phyloP scores from a whole-genome alignment of 1,284 basidiomycete species.

The Erythrobasidium hasegawianum region DNA sequence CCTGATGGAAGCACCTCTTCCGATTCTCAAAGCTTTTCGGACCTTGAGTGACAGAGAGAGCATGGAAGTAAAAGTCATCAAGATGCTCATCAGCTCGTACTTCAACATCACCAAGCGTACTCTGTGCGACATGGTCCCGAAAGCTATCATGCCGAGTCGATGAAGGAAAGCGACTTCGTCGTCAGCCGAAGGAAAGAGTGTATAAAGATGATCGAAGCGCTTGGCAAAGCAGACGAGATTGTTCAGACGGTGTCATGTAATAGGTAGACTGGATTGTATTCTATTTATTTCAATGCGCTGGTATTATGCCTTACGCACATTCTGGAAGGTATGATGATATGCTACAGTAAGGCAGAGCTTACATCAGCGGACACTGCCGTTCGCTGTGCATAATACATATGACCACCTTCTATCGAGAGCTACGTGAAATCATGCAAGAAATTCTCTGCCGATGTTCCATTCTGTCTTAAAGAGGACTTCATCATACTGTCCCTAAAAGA shows the following conservation, averaged over 20 bases:
- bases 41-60: conserved; percentile 90
- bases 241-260: conserved; percentile 34
- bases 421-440: too few relatives aligned
- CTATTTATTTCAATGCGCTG: too few relatives aligned
- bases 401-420: too few relatives aligned
- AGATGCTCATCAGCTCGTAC: conserved; percentile 57
- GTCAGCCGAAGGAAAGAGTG: conserved; percentile 81
- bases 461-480: too few relatives aligned
- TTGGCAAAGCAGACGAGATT: conserved; percentile 34
- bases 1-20: conserved; percentile 61
- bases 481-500: too few relatives aligned
- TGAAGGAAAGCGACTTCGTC: conserved; percentile 73
- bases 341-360: too few relatives aligned
- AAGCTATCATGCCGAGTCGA: conserved; percentile 82
- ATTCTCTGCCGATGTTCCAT: too few relatives aligned
- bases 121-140: conserved; percentile 99
- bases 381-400: too few relatives aligned
- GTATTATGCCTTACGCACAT: too few relatives aligned
- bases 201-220: conserved; percentile 65
- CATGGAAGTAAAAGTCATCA: conserved; percentile 99
- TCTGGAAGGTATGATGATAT: too few relatives aligned
- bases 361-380: too few relatives aligned
- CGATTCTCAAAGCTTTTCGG: conserved; percentile 81
- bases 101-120: conserved; percentile 97
- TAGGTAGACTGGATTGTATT: too few relatives aligned